phyloP scores from a whole-genome alignment of 2,329 filamentous ascomycete genomes.

The Ascochyta pisi region DNA sequence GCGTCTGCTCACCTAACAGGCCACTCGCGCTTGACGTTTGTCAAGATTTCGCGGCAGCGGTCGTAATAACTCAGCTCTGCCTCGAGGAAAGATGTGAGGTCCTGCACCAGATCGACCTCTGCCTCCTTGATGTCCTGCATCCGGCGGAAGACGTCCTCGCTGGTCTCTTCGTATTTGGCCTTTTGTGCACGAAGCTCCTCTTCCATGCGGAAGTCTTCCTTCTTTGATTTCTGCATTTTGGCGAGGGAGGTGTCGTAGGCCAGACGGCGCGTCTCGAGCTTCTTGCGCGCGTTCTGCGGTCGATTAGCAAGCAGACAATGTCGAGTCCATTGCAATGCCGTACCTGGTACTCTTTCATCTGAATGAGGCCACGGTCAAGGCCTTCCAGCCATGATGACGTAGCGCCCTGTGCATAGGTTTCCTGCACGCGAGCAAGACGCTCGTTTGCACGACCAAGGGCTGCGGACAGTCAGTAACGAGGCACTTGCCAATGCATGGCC shows the following conservation, averaged over 20 bases:
- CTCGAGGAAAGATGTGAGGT: slow-evolving; percentile 83
- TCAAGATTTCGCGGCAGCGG: slow-evolving; percentile 82
- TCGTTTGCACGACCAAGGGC: slow-evolving; percentile 87
- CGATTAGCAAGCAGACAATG: slow-evolving; percentile 18
- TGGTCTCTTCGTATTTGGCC: slow-evolving; percentile 95
- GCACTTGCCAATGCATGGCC: not conserved
- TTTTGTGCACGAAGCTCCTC: slow-evolving; percentile 91
- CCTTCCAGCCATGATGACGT: slow-evolving; percentile 88
- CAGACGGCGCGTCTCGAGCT: slow-evolving; percentile 86
- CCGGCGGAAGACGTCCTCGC: slow-evolving; percentile 85
- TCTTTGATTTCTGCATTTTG: slow-evolving; percentile 93
- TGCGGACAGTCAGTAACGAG: slow-evolving; percentile 45
- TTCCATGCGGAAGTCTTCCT: slow-evolving; percentile 90
- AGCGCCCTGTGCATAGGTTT: slow-evolving; percentile 78
- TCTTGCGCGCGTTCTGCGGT: slow-evolving; percentile 78
- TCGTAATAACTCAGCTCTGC: slow-evolving; percentile 92
- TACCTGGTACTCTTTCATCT: slow-evolving; percentile 98
- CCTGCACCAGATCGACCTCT: slow-evolving; percentile 80
- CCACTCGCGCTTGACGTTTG: slow-evolving; percentile 73
- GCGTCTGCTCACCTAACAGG: slow-evolving; percentile 61
- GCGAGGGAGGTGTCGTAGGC: slow-evolving; percentile 88
- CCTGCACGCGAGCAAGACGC: slow-evolving; percentile 83
- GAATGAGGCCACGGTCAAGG: slow-evolving; percentile 84
- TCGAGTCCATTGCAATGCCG: slow-evolving; percentile 29
- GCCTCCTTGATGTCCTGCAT: slow-evolving; percentile 98